A percentile compares a stretch with the other conserved stretches of the same genome.
phyloP scores from a whole-genome alignment of 805 yeast species.

The Saturnispora ahearnii region DNA sequence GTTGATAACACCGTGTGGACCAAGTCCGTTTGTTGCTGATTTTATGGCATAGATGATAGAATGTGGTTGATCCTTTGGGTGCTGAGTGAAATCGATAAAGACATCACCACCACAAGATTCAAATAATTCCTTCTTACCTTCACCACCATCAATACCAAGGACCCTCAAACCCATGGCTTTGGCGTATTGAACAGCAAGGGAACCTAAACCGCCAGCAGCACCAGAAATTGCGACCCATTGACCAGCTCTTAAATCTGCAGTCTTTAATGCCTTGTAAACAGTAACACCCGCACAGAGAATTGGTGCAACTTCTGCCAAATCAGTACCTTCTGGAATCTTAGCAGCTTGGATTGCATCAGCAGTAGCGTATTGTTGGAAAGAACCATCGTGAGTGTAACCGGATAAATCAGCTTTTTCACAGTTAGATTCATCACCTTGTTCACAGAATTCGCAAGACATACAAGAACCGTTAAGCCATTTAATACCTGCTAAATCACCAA shows the following conservation, averaged over 20 bases:
- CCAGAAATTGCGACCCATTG: constrained; percentile 47
- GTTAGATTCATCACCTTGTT: constrained; percentile 50
- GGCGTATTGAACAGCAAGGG: constrained; percentile 42
- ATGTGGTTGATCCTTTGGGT: constrained; percentile 23
- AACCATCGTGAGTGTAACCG: constrained; percentile 67
- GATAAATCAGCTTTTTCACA: constrained; percentile 62
- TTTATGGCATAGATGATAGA: constrained; percentile 33
- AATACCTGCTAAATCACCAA: constrained; percentile 61
- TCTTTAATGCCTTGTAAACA: constrained; percentile 45
- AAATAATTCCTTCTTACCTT: constrained; percentile 34
- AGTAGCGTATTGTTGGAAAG: constrained; percentile 46
- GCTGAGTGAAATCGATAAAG: constrained; percentile 35
- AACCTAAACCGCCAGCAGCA: constrained; percentile 46
- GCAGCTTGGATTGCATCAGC: constrained; percentile 48
- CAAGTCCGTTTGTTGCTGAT: constrained; percentile 36
- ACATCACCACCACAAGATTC: constrained; percentile 38
- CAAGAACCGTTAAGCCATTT: constrained; percentile 66
- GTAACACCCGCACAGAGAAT: constrained; percentile 48
- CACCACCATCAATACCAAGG: constrained; percentile 42
- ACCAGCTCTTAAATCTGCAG: constrained; percentile 37
- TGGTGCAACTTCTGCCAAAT: constrained; percentile 40
- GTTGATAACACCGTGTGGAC: constrained; percentile 44
- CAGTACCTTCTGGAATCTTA: constrained; percentile 36
- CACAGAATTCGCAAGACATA: constrained; percentile 56
- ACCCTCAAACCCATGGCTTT: constrained; percentile 42